These are phyloP conservation scores for Suillus lakei DNA, from an alignment of 768 basidiomycete species.

Conservation along the genomic window DNA sequence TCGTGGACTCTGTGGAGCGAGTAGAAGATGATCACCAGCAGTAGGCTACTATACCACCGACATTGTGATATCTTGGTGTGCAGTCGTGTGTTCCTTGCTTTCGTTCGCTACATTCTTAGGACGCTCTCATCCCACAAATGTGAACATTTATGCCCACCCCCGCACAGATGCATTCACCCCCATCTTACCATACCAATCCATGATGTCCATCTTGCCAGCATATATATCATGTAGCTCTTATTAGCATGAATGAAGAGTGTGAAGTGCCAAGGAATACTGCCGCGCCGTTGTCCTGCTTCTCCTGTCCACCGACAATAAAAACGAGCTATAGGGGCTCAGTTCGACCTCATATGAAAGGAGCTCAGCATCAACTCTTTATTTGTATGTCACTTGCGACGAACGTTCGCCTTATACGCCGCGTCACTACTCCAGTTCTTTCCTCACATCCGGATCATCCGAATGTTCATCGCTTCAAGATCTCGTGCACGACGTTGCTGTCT, in stretches of 20 bases:
- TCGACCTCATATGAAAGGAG: no score
- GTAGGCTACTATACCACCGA: constrained; percentile 38
- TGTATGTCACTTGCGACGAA: no score
- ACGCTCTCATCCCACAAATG: constrained; percentile 11
- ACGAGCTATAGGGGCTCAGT: background rate
- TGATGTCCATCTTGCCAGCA: background rate
- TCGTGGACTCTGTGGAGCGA: constrained; percentile 90
- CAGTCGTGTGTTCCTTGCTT: constrained; percentile 19
- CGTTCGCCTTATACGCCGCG: no score
- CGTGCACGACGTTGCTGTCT: no score
- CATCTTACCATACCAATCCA: background rate
- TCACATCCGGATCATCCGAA: no score
- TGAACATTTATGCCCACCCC: background rate
- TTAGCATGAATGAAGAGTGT: constrained; percentile 13
- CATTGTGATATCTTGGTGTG: constrained; percentile 5
- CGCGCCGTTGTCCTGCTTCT: no score
- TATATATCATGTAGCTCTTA: constrained; percentile 30
- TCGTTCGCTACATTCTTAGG: constrained; percentile 11
- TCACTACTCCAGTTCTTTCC: no score
- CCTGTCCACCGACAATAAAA: background rate
- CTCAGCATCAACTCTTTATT: no score
- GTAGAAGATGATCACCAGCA: constrained; percentile 60
- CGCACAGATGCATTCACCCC: constrained; percentile 16
- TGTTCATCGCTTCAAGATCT: no score
- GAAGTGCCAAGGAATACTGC: background rate